These are phyloP conservation scores for Dactylella cylindrospora DNA, from an alignment of 2,329 filamentous ascomycete species.

Conservation along the genomic window DNA sequence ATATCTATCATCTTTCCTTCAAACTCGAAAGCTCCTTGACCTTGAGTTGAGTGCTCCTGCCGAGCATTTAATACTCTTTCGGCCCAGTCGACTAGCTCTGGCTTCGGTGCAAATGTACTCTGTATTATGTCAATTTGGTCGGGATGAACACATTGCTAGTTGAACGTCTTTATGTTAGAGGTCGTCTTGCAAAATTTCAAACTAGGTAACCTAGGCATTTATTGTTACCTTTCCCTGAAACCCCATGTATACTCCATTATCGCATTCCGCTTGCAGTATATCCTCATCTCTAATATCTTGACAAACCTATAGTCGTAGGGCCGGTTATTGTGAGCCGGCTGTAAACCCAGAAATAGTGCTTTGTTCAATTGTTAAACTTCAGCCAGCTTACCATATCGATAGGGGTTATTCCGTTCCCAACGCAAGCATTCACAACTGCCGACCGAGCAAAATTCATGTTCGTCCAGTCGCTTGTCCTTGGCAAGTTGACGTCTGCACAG, in stretches of 20 bases:
- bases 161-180: neutral
- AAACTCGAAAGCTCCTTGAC: constrained; percentile 26
- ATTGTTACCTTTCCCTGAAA: constrained; percentile 43
- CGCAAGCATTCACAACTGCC: constrained; percentile 15
- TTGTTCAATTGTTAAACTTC: too few relatives aligned
- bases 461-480: constrained; percentile 7
- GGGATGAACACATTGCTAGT: constrained; percentile 39
- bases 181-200: neutral
- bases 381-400: constrained; percentile 42
- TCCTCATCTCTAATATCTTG: constrained; percentile 13
- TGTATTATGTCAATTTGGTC: constrained; percentile 33
- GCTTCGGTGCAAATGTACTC: constrained; percentile 5
- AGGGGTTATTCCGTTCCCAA: constrained; percentile 4
- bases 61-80: constrained; percentile 7
- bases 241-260: constrained; percentile 10
- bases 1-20: constrained; percentile 35
- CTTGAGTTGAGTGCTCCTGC: neutral
- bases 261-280: constrained; percentile 17
- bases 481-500: constrained; percentile 22
- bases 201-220: neutral
- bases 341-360: too few relatives aligned
- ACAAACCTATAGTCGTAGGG: constrained; percentile 11
- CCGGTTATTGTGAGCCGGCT: too few relatives aligned
- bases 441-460: constrained; percentile 33
- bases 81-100: constrained; percentile 7